Evolutionary conservation across 1,139 yeast genomes (phyloP).

Genomic region (Pichiaceae sp.): DNA sequence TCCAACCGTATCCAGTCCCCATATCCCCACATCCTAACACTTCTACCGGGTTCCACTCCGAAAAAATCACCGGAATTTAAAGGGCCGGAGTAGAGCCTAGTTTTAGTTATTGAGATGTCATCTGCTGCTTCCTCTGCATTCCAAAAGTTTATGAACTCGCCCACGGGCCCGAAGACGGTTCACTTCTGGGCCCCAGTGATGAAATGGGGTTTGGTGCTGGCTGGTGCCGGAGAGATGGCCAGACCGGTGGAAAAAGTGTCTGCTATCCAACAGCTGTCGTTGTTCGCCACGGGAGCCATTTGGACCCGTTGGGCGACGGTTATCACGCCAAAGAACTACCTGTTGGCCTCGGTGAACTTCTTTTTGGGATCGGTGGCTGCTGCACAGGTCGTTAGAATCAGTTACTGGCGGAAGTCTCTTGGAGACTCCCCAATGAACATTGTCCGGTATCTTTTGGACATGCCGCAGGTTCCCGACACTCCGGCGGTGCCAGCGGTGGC

Average conservation of each 20-base stretch:
- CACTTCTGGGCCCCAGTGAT: conserved; percentile 82
- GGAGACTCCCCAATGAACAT: conserved; percentile 48
- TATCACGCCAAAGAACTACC: conserved; percentile 77
- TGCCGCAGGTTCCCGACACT: conserved; percentile 32
- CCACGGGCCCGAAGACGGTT: conserved; percentile 91
- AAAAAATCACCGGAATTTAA: too few relatives aligned
- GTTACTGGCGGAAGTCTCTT: conserved; percentile 42
- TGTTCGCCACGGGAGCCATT: conserved; percentile 85
- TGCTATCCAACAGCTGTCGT: conserved; percentile 87
- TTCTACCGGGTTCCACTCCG: too few relatives aligned
- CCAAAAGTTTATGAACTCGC: conserved; percentile 66
- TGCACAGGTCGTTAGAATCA: conserved; percentile 67
- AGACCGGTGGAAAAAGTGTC: conserved; percentile 90
- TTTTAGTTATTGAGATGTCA: too few relatives aligned
- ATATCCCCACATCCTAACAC: too few relatives aligned
- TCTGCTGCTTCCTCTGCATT: conserved; percentile 44
- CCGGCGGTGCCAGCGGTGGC: conserved; percentile 1
- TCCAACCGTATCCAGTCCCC: too few relatives aligned
- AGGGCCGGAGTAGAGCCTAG: too few relatives aligned
- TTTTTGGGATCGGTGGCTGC: conserved; percentile 90
- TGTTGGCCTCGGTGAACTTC: conserved; percentile 90
- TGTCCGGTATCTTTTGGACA: conserved; percentile 39
- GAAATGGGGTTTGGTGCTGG: conserved; percentile 84
- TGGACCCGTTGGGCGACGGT: conserved; percentile 99
- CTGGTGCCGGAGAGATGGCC: conserved; percentile 77